Evolutionary conservation across 805 yeast genomes (phyloP).

Genomic region (Saccharomycopsis amapae): DNA sequence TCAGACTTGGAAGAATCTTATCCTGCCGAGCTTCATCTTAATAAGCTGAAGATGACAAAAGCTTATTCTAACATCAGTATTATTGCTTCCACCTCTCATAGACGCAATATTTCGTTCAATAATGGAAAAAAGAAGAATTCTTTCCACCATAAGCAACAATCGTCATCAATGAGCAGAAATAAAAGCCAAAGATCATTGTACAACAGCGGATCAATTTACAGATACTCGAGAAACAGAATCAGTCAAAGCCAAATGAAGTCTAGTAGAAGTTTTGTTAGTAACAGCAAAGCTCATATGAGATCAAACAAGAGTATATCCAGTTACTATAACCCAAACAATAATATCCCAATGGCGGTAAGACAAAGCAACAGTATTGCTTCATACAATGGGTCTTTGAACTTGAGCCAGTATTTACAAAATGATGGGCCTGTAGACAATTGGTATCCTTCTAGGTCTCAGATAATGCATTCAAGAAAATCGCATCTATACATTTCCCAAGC

Average conservation of each 20-base stretch:
- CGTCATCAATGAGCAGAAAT: not conserved
- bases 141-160: no score
- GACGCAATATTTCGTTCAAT: slow-evolving; percentile 16
- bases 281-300: slow-evolving; percentile 5
- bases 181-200: slow-evolving; percentile 9
- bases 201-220: slow-evolving; percentile 8
- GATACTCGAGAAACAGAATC: not conserved
- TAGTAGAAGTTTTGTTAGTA: slow-evolving; percentile 6
- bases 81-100: slow-evolving; percentile 13
- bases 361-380: slow-evolving; percentile 19
- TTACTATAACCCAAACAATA: slow-evolving; percentile 7
- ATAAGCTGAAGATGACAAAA: slow-evolving; percentile 15
- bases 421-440: no score
- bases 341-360: slow-evolving; percentile 13
- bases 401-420: slow-evolving; percentile 14
- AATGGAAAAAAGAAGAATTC: slow-evolving; percentile 7
- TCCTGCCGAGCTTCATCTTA: slow-evolving; percentile 16
- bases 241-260: not conserved
- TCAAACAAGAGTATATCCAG: slow-evolving; percentile 20
- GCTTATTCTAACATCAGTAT: slow-evolving; percentile 21
- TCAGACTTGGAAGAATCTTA: slow-evolving; percentile 17
- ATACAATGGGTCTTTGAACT: slow-evolving; percentile 17
- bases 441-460: no score
- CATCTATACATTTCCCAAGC: not conserved
- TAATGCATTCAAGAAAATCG: no score